Evolutionary conservation across 768 basidiomycete species (phyloP), one percentile per base, ranked within the genome.

Genomic region (Hebeloma cylindrosporum): DNA sequence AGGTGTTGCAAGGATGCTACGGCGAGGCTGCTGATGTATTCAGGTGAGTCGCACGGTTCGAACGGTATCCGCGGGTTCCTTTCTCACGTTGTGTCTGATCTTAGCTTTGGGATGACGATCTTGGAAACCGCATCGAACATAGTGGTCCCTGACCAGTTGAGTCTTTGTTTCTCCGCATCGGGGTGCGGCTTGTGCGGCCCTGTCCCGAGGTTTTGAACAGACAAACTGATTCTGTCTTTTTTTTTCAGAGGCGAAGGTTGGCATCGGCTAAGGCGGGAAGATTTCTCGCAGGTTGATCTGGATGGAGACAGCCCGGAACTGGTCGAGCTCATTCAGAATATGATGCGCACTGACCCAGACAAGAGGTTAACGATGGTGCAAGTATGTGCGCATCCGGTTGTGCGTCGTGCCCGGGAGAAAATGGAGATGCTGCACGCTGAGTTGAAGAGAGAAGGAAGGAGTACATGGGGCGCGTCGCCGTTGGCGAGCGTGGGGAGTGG

Each of bases 101-200:
- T 42, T 62, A 94, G 94, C 69, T 79, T 99, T 62, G 96, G 96
- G 44, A 89, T 98, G 79, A 88, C 90, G 51, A 83, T 97, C 69
- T 79, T 99, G 41, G 96, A 99, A 75, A 85, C 91, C 43, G 88
- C 94, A 40, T 80, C 91, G 51, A 99, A 99, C 61, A 93, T 98
- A 58, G 81, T 96, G 40, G 91, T 99, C 34, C 96, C 96, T 67
- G 93, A 93, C 70, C 93, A 88, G 92, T 91, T 60, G 75, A 93
- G 81, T 50, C 56, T 54, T 46, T 57, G 50, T 49, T 49, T 26
- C 23, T 21, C 20, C 40, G 28, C 32, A 20, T 23, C 21, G 35
- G 17, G 27, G 46, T 42, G 32, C 40, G 40, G 56, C 29, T 26
- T 39, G 21, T 14, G 38, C 50, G 53, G 53, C 14, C 52, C 58